Conservation (phyloP, 1,139 yeast species). For the Pichia sp. region DNA sequence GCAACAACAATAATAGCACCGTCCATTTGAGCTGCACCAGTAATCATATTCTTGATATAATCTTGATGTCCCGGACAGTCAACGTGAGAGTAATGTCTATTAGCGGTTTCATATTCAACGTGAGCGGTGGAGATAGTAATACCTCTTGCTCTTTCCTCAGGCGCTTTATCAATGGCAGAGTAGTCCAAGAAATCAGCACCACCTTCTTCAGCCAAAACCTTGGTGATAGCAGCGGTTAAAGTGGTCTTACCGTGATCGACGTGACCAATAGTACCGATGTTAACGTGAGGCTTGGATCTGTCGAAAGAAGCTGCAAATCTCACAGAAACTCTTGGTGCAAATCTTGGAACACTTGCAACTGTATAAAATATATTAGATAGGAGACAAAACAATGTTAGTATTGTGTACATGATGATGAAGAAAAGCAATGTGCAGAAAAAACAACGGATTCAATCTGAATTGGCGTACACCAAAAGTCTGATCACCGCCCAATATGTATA, state of each 20-base stretch:
- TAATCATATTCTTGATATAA: conserved; percentile 97
- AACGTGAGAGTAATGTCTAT: conserved; percentile 94
- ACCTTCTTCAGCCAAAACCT: conserved; percentile 80
- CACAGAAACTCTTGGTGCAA: conserved; percentile 21
- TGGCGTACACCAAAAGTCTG: too few relatives aligned
- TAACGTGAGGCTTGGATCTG: conserved; percentile 93
- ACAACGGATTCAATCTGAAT: too few relatives aligned
- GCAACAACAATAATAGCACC: conserved; percentile 99
- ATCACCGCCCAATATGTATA: too few relatives aligned
- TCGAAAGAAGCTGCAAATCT: conserved; percentile 62
- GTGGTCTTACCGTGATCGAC: conserved; percentile 99
- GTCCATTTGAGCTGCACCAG: conserved; percentile 99
- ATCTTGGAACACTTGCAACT: conserved; percentile 16
- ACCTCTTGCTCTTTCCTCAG: conserved; percentile 99
- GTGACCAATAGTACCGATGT: conserved; percentile 93
- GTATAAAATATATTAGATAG: conserved; percentile 2
- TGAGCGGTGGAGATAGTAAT: conserved; percentile 97
- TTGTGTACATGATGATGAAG: too few relatives aligned
- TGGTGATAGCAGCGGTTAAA: conserved; percentile 97
- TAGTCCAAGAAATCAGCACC: conserved; percentile 94
- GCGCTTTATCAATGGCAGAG: conserved; percentile 92
- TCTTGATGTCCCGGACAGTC: conserved; percentile 99
- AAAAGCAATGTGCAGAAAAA: too few relatives aligned
- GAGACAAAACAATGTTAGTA: conserved; percentile 3
- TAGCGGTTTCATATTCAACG: conserved; percentile 88